Evolutionary conservation across 495 filamentous ascomycete species (phyloP).

Genomic region (Monascus purpureus): DNA sequence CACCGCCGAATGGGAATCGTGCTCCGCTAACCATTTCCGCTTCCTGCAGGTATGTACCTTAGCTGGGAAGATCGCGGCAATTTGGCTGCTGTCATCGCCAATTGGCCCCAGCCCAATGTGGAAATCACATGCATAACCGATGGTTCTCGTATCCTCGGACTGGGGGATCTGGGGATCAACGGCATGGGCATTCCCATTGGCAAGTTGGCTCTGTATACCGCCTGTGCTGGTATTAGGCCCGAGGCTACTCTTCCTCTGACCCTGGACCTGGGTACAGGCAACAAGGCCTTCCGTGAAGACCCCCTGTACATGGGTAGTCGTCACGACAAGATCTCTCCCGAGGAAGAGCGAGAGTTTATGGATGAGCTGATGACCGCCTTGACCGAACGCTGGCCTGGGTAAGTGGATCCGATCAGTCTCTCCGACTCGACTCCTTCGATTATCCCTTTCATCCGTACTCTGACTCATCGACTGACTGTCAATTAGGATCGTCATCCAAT

Average conservation of each 20-base stretch:
- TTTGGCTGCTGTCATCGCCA: conserved; percentile 66
- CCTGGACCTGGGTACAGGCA: conserved; percentile 82
- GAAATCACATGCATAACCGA: conserved; percentile 97
- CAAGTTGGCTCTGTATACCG: conserved; percentile 86
- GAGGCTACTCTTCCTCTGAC: conserved; percentile 84
- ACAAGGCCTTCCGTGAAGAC: conserved; percentile 76
- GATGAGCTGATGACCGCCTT: conserved; percentile 94
- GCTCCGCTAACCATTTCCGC: background rate
- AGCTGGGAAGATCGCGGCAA: conserved; percentile 82
- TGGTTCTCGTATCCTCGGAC: conserved; percentile 87
- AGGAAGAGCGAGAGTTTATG: conserved; percentile 85
- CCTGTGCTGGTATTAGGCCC: conserved; percentile 92
- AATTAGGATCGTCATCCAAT: conserved; percentile 80
- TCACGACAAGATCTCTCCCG: conserved; percentile 60
- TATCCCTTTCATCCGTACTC: conserved; percentile 3
- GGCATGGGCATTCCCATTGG: conserved; percentile 97
- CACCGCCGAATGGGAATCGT: too few species aligned
- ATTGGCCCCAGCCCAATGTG: conserved; percentile 77
- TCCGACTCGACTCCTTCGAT: too few species aligned
- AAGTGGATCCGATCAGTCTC: conserved; percentile 23
- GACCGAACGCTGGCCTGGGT: conserved; percentile 73
- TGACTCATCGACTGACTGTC: conserved; percentile 2
- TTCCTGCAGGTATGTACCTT: conserved; percentile 55
- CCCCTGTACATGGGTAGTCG: conserved; percentile 89
- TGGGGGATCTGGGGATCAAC: conserved; percentile 92